Evolutionary conservation across 192 early-diverging fungal species (phyloP), one percentile per base, ranked within the genome.

Genomic region (Coemansia sp.): DNA sequence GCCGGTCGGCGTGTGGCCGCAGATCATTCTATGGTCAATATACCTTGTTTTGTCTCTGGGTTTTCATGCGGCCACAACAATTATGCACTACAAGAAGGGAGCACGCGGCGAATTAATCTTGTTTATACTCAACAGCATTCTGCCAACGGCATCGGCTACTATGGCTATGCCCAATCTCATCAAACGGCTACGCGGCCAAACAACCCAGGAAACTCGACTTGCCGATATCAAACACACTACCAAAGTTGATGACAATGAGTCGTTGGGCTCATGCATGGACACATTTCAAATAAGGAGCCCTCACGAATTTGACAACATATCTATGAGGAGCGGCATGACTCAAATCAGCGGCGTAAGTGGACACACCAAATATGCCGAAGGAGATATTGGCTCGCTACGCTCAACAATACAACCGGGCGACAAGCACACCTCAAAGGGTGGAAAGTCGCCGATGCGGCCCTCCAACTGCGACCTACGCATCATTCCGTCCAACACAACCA

Each of bases 21-120:
- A 61, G 14, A 54, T 65, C 22, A 45, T 50, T 6, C 39, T 75
- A n/a, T 75, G 73, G 73, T 25, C 39, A 8, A 8, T 23, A 2
- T 69, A 62, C 39, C 12, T 61, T 8, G 59, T 24, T 2, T 8
- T 41, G 0, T 22, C 43, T 25, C 32, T 59, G 2, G 23, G 66
- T 2, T 37, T 75, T 2, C 37, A 57, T 1, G 59, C 41, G 6
- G 60, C 50, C 3, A 43, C 73, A 2, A 35, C 51, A n/a, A 24
- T 65, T 3, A 32, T 32, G 4, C 54, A 69, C 12, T 69, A 66
- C 19, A 52, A 53, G 17, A 51, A 50, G 21, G 59, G 64, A 15
- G 17, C 37, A 6, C 32, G 52, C 4, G 24, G 37, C n/a, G n/a
- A 51, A 24, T 43, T 65, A 11, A 10, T 19, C 2, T 6, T 61